A percentile compares a stretch with the other conserved stretches of the same genome.
These are phyloP conservation scores for Metschnikowia peoriensis DNA, from an alignment of 805 yeast genomes.

Conservation along the genomic window DNA sequence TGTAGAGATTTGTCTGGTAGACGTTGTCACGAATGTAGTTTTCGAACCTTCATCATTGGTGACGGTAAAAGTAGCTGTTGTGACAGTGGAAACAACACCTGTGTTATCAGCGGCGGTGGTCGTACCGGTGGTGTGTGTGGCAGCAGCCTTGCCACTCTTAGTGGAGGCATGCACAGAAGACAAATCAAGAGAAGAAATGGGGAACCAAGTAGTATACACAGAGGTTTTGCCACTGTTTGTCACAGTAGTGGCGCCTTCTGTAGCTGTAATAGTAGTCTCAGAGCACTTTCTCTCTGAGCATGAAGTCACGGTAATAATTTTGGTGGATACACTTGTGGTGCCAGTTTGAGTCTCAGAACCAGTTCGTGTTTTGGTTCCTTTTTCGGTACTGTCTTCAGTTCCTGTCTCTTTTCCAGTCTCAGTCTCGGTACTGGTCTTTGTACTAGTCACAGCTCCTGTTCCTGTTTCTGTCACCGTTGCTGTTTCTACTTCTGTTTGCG, in stretches of 20 bases:
- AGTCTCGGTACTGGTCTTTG: too few species aligned
- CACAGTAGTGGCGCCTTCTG: slow-evolving; percentile 25
- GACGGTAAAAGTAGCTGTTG: too few species aligned
- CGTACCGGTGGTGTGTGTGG: background rate
- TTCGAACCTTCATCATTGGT: too few species aligned
- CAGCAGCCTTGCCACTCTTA: slow-evolving; percentile 7
- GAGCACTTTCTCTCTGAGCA: slow-evolving; percentile 13
- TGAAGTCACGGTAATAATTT: slow-evolving; percentile 27
- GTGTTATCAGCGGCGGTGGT: too few species aligned
- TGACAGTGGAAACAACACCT: too few species aligned
- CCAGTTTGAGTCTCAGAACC: background rate
- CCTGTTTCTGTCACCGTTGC: too few species aligned
- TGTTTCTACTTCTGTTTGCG: too few species aligned
- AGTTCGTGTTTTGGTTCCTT: too few species aligned
- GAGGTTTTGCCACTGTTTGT: slow-evolving; percentile 20
- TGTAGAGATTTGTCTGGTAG: slow-evolving; percentile 14
- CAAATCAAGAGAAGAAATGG: slow-evolving; percentile 22
- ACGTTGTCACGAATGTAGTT: slow-evolving; percentile 1
- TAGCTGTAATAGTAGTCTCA: slow-evolving; percentile 14
- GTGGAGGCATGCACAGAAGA: slow-evolving; percentile 21
- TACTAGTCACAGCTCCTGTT: too few species aligned
- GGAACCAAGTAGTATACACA: slow-evolving; percentile 35
- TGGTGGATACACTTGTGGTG: slow-evolving; percentile 13
- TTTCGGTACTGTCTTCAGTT: too few species aligned
- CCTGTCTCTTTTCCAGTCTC: too few species aligned